Base-by-base conservation (phyloP, 768 basidiomycete species). In the Kwoniella shandongensis region DNA sequence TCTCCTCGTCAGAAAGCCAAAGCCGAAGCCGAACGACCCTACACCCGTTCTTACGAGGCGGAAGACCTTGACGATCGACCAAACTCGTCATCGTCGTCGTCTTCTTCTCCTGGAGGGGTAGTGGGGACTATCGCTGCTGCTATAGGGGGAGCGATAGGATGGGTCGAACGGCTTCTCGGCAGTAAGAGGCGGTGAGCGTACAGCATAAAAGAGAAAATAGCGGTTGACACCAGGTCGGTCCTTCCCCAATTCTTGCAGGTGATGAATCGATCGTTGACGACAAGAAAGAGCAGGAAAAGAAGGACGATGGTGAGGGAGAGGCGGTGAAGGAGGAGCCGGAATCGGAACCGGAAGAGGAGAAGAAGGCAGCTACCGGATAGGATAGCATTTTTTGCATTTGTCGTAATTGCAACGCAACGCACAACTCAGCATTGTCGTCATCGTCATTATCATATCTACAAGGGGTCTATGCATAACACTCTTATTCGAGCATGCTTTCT, bases 61-160 rank as follows among this genome's bases (percentile, higher is more conserved):
- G 25, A 35, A 1, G 47, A 51, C 15, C 51, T 57, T 42, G 61
- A 32, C 32, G 7, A 32, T 51, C 25, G 23, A 12, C 17, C 38
- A 12, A 49, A 57, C 32, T 40, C 59, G 1, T 26, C n/a, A 40
- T 26, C 12, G 44, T 6, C 45, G 41, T 15, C 30, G 36, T 36
- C 30, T 42, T 46, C 54, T 23, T 27, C 39, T 22, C 26, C 29
- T 15, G 32, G 32, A 20, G 15, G 45, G 32, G 53, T 25, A 39
- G 20, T 50, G 1, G 62, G 57, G 1, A 62, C 48, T 26, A 42
- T 67, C 7, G 66, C 62, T 30, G 65, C 66, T 2, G 66, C 61
- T 13, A 47, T 71, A 8, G 66, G 69, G 20, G 62, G 64, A 17
- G 69, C 61, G 5, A 52, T 70, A 20, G 66, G 69, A 15, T 70